Evolutionary conservation across 2,329 filamentous ascomycete genomes (phyloP).

Genomic region (Hypocreales sp.): DNA sequence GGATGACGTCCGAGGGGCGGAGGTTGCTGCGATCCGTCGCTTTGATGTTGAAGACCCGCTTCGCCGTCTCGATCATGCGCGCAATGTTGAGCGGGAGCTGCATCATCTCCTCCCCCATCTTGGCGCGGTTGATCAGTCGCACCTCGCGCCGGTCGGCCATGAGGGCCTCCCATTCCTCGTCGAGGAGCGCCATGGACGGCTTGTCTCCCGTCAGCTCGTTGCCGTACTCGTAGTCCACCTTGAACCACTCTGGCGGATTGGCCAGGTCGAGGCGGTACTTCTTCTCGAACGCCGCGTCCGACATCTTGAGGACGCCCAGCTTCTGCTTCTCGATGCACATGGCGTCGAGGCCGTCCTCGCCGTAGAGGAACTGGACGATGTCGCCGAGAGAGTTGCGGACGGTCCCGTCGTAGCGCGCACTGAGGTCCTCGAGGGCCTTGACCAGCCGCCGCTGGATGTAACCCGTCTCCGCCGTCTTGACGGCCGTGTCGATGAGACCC

Average conservation of each 20-base stretch:
- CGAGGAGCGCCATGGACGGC: conserved; percentile 73
- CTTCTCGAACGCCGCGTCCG: conserved; percentile 60
- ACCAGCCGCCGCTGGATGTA: conserved; percentile 98
- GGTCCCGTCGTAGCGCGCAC: conserved; percentile 93
- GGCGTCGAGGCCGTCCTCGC: conserved; percentile 91
- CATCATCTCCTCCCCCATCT: conserved; percentile 71
- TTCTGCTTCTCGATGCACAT: conserved; percentile 86
- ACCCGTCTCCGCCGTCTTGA: conserved; percentile 97
- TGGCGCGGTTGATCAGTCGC: conserved; percentile 47
- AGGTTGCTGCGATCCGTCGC: conserved; percentile 76
- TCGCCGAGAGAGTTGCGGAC: conserved; percentile 94
- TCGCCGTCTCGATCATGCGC: conserved; percentile 81
- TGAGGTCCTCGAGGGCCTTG: conserved; percentile 94
- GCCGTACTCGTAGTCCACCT: conserved; percentile 51
- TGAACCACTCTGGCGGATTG: conserved; percentile 44
- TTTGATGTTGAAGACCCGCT: conserved; percentile 81
- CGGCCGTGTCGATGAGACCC: conserved; percentile 97
- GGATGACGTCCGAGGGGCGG: conserved; percentile 75
- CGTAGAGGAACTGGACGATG: conserved; percentile 93
- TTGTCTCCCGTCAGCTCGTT: conserved; percentile 76
- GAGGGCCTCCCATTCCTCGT: conserved; percentile 75
- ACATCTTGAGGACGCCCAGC: conserved; percentile 73
- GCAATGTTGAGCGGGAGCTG: conserved; percentile 85
- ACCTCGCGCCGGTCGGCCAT: conserved; percentile 59
- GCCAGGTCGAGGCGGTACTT: conserved; percentile 70